Percentiles rank a stretch among this genome's conserved stretches.
These are phyloP conservation scores for Metarhizium robertsii DNA, from an alignment of 2,329 filamentous ascomycete genomes.

Conservation along the genomic window DNA sequence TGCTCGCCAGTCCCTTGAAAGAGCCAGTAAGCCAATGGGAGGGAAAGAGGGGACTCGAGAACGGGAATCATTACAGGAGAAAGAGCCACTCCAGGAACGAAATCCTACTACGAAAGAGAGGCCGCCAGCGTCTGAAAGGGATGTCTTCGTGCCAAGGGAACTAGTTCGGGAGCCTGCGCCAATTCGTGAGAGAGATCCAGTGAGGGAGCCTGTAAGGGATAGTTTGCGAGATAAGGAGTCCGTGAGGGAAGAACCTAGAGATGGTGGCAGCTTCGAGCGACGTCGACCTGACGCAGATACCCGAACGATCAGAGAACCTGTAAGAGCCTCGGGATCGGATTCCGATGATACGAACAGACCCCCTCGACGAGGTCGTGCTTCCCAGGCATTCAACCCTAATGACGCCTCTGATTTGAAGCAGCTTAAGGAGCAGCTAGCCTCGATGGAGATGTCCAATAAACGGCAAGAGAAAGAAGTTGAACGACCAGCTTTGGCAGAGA, in stretches of 20 bases:
- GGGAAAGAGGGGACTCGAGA: slow-evolving; percentile 1
- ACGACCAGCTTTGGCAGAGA: slow-evolving; percentile 2
- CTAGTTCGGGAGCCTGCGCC: background rate
- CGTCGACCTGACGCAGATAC: background rate
- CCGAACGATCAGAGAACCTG: slow-evolving; percentile 19
- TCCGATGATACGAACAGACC: slow-evolving; percentile 32
- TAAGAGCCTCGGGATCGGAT: slow-evolving; percentile 22
- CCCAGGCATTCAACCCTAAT: slow-evolving; percentile 41
- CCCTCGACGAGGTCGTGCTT: slow-evolving; percentile 27
- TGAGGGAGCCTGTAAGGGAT: slow-evolving; percentile 19
- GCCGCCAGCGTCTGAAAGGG: background rate
- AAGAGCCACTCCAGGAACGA: background rate
- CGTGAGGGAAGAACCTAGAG: background rate
- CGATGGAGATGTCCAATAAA: slow-evolving; percentile 23
- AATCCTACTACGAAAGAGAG: slow-evolving; percentile 1
- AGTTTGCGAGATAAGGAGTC: slow-evolving; percentile 24
- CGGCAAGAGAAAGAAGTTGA: slow-evolving; percentile 7
- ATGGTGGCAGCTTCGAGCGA: slow-evolving; percentile 17
- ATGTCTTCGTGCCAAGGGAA: slow-evolving; percentile 5
- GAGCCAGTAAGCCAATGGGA: background rate
- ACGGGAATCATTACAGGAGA: slow-evolving; percentile 1
- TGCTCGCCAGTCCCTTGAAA: slow-evolving; percentile 6
- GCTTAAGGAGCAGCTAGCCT: slow-evolving; percentile 40
- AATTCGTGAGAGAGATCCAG: slow-evolving; percentile 5
- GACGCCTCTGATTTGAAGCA: slow-evolving; percentile 40